Conservation (phyloP, 805 yeast genomes). For the Saccharomycopsis amapae region DNA sequence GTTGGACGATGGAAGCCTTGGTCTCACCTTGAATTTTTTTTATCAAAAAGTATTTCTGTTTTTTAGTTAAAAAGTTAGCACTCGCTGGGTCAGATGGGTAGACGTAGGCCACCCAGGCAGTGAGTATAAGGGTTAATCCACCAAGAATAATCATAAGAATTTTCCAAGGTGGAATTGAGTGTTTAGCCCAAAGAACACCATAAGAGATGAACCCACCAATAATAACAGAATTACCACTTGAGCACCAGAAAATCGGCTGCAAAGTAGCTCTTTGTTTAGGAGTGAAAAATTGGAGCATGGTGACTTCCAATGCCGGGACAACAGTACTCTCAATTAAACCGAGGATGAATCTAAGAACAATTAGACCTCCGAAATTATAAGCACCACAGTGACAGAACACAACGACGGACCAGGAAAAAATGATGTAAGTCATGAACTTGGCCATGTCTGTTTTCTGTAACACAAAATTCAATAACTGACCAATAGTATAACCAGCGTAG, state of each 20-base stretch:
- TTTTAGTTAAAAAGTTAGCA: slow-evolving; percentile 33
- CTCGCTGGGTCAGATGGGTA: slow-evolving; percentile 46
- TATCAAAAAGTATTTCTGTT: slow-evolving; percentile 41
- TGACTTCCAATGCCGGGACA: slow-evolving; percentile 38
- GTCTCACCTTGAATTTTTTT: slow-evolving; percentile 35
- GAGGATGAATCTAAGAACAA: slow-evolving; percentile 28
- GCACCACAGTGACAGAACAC: slow-evolving; percentile 27
- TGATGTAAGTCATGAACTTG: slow-evolving; percentile 22
- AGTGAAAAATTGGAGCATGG: slow-evolving; percentile 38
- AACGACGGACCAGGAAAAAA: slow-evolving; percentile 26
- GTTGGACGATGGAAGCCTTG: slow-evolving; percentile 39
- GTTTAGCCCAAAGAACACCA: slow-evolving; percentile 28
- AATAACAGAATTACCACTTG: slow-evolving; percentile 35
- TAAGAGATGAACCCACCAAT: slow-evolving; percentile 39
- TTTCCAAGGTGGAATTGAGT: slow-evolving; percentile 37
- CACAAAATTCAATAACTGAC: slow-evolving; percentile 30
- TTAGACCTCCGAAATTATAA: slow-evolving; percentile 26
- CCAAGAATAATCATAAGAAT: slow-evolving; percentile 44
- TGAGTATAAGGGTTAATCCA: slow-evolving; percentile 35
- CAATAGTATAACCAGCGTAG: slow-evolving; percentile 35
- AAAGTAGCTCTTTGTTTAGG: slow-evolving; percentile 35
- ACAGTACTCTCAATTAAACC: slow-evolving; percentile 43
- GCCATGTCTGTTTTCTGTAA: slow-evolving; percentile 27
- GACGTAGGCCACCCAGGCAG: slow-evolving; percentile 27
- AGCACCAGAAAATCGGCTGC: slow-evolving; percentile 40